These are phyloP conservation scores for Phytopythium litorale DNA, from an alignment of 352 stramenopile genomes.

Conservation along the genomic window DNA sequence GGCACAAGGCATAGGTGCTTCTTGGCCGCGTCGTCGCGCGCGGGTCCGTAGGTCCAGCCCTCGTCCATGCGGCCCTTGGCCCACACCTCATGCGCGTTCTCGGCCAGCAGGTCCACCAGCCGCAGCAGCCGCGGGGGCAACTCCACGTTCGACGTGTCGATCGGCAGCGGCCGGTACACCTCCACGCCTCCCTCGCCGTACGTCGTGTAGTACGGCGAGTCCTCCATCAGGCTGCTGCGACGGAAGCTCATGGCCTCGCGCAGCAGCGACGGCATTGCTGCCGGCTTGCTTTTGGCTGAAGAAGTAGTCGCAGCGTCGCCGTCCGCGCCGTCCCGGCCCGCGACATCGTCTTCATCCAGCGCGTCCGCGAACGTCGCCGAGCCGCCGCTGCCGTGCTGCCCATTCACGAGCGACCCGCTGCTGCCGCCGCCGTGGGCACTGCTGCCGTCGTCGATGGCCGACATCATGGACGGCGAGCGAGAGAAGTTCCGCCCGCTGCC, in stretches of 20 bases:
- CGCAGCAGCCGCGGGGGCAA: constrained; percentile 57
- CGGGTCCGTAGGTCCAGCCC: constrained; percentile 81
- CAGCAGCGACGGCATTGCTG: constrained; percentile 40
- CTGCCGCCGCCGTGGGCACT: constrained; percentile 11
- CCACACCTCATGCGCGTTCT: constrained; percentile 88
- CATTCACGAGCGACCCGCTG: constrained; percentile 26
- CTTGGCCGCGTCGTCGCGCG: constrained; percentile 71
- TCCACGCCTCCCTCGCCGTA: constrained; percentile 60
- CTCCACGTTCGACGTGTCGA: constrained; percentile 71
- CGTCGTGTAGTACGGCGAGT: constrained; percentile 71
- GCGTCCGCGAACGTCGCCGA: constrained; percentile 1
- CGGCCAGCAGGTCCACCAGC: constrained; percentile 75
- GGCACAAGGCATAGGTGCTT: constrained; percentile 85
- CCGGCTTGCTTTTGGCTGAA: constrained; percentile 31
- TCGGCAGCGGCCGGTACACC: constrained; percentile 68
- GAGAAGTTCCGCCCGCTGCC: constrained; percentile 68
- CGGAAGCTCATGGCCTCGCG: constrained; percentile 77
- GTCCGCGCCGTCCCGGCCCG: neutral
- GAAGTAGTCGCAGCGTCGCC: neutral
- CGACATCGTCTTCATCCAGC: constrained; percentile 5
- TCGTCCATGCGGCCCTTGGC: constrained; percentile 85
- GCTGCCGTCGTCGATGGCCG: constrained; percentile 30
- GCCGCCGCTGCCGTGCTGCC: constrained; percentile 15
- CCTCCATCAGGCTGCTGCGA: constrained; percentile 71
- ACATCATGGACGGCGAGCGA: constrained; percentile 64